Evolutionary conservation across 768 basidiomycete species (phyloP), one percentile per base, ranked within the genome.

Genomic region (Hericium rajendrae): DNA sequence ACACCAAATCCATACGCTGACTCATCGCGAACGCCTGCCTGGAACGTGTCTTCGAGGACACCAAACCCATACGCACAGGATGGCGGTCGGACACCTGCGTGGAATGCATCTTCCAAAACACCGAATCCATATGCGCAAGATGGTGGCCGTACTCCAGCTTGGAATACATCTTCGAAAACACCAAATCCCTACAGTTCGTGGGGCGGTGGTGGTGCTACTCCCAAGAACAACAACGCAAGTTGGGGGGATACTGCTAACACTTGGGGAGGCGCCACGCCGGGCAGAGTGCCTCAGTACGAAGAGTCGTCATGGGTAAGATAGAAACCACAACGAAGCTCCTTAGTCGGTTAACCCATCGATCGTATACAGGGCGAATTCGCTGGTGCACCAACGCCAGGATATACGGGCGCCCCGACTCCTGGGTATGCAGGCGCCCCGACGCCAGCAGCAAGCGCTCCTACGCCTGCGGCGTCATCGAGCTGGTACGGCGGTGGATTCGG

Each of bases 1-100:
- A 51, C 49, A 11, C 73, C 75, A 10, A 75, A 77, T 54, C 20
- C 28, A 4, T 65, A 64, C 26, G 62, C 57, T 37, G 68, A 70
- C 26, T 37, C 22, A 22, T 73, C 75, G 38, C 55, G 56, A 51
- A 64, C 64, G 0, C 64, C 64, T n/a, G 59, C 59, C n/a, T 64
- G 64, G 64, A 79, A 75, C 59, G 77, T 77, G 8, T 72, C 74
- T 43, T 79, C 82, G 28, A 24, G 24, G 11, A 89, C 88, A 2
- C 87, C 88, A 4, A 90, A 88, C 67, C 85, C 86, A 1, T 86
- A 88, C 58, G 68, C 74, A 15, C 68, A 68, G 51, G 71, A 72
- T 40, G 74, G 76, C 38, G 73, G 79, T 10, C 73, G 73, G 60
- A 81, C 79, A 28, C 80, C 81, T 0, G 79, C 78, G 20, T 83